phyloP scores from a whole-genome alignment of 495 filamentous ascomycete genomes.

The Massariosphaeria phaeospora region DNA sequence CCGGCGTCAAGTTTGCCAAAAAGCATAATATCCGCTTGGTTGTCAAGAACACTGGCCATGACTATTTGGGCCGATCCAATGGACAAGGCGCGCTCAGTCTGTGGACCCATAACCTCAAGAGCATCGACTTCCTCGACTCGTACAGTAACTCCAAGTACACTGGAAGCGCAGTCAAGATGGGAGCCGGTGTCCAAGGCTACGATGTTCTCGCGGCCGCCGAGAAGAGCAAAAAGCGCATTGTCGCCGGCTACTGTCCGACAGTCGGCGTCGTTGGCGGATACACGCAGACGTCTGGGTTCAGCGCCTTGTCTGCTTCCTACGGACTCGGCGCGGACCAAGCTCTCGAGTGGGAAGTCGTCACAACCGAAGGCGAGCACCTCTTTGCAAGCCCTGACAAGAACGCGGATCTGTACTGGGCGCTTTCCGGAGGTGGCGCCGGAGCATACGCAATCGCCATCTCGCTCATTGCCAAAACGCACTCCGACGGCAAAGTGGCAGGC shows the following conservation, averaged over 20 bases:
- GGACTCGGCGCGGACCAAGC: slow-evolving; percentile 52
- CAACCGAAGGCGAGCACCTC: slow-evolving; percentile 7
- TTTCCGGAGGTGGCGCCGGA: slow-evolving; percentile 14
- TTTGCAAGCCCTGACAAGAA: slow-evolving; percentile 6
- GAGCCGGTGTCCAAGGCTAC: slow-evolving; percentile 7
- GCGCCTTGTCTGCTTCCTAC: slow-evolving; percentile 39
- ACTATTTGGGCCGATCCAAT: slow-evolving; percentile 7
- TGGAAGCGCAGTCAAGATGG: slow-evolving; percentile 8
- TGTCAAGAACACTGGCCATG: slow-evolving; percentile 19
- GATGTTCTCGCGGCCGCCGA: slow-evolving; percentile 28
- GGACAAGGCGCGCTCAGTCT: slow-evolving; percentile 5
- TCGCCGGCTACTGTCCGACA: slow-evolving; percentile 46
- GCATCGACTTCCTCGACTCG: background rate
- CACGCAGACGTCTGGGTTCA: slow-evolving; percentile 49
- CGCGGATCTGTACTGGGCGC: slow-evolving; percentile 20
- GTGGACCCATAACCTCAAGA: slow-evolving; percentile 18
- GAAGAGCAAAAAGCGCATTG: slow-evolving; percentile 38
- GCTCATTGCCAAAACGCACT: slow-evolving; percentile 1
- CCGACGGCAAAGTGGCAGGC: background rate
- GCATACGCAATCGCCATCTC: slow-evolving; percentile 6
- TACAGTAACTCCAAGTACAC: slow-evolving; percentile 7
- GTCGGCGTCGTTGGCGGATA: slow-evolving; percentile 47
- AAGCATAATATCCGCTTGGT: slow-evolving; percentile 3
- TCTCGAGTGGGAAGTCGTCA: slow-evolving; percentile 39
- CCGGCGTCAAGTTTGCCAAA: slow-evolving; percentile 49